Evolutionary conservation across 2,329 filamentous ascomycete species (phyloP), one percentile per base, ranked within the genome.

Genomic region (Penicillium sp.): DNA sequence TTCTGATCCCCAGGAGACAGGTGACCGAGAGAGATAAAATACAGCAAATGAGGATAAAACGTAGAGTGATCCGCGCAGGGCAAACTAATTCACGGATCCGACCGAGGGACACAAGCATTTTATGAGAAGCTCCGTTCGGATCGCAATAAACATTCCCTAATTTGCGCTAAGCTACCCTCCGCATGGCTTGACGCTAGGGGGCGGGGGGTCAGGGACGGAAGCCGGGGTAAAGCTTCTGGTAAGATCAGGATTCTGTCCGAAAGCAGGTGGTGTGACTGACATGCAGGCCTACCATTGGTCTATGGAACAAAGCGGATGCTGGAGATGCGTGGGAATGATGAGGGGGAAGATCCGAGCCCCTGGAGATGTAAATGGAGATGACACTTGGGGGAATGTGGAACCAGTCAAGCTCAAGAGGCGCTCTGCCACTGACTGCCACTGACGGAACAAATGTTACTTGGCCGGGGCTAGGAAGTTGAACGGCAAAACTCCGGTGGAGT

Each of bases 401-500:
- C 41, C 38, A 54, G 58, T 61, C 58, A 64, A 65, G 59, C 51
- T 55, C 55, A 43, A 49, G 59, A 57, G 62, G 58, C 57, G 62
- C 9, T 50, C 27, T 50, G 47, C 52, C 62, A 63, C 48, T 44
- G 41, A 56, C 44, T 51, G 53, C 26, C 55, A 53, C 43, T 38
- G 49, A 52, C 56, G 47, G 42, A 56, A 52, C 42, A 55, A 53
- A 55, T 53, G 46, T 41, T 27, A 42, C 48, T 13, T 44, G 10
- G 6, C n/a, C 23, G 27, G 11, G 23, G 16, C 16, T 41, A 41
- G 14, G 32, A n/a, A 23, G 35, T 35, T 41, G 40, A 54, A 58
- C 18, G 57, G 63, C 62, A 56, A 67, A 63, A 62, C 63, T 67
- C 65, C 67, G 65, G 67, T 60, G 67, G 67, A 60, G 67, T 44